Percentiles rank a stretch among this genome's conserved stretches.
Conservation (phyloP, 1,139 yeast species). For the Sugiyamaella pinicola region DNA sequence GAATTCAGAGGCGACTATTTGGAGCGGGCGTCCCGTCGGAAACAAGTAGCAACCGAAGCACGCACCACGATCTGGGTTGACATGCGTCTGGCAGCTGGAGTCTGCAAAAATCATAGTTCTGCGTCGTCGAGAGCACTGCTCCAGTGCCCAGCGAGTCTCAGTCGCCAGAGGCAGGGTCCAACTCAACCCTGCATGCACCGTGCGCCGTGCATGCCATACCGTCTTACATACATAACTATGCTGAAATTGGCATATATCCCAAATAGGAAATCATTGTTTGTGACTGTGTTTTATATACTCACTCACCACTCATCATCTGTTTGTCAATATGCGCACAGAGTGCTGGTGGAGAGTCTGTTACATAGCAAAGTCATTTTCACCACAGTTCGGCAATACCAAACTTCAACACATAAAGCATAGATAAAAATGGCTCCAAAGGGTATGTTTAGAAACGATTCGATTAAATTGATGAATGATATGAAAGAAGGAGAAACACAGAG, state of each 20-base stretch:
- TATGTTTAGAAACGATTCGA: slow-evolving; percentile 23
- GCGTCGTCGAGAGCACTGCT: too few relatives aligned
- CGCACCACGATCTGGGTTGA: too few relatives aligned
- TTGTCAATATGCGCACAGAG: slow-evolving; percentile 6
- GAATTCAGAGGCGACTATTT: too few relatives aligned
- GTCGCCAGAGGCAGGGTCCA: not conserved
- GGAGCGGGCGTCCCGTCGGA: too few relatives aligned
- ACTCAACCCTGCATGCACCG: slow-evolving; percentile 3
- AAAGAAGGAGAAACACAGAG: not conserved
- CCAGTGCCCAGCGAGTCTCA: too few relatives aligned
- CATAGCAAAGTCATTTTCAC: slow-evolving; percentile 18
- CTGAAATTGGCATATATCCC: not conserved
- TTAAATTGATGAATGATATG: not conserved
- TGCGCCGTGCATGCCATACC: too few relatives aligned
- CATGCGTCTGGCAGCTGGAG: too few relatives aligned
- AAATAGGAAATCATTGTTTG: slow-evolving; percentile 1
- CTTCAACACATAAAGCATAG: slow-evolving; percentile 20
- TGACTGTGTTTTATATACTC: slow-evolving; percentile 4
- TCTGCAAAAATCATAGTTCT: too few relatives aligned
- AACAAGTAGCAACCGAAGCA: too few relatives aligned
- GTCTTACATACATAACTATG: not conserved
- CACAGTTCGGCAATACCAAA: slow-evolving; percentile 17
- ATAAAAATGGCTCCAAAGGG: slow-evolving; percentile 29
- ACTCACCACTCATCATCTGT: slow-evolving; percentile 10
- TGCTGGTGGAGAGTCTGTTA: not conserved